Evolutionary conservation across 306 rosid genomes (phyloP).

Genomic region (Cicer judaicum): DNA sequence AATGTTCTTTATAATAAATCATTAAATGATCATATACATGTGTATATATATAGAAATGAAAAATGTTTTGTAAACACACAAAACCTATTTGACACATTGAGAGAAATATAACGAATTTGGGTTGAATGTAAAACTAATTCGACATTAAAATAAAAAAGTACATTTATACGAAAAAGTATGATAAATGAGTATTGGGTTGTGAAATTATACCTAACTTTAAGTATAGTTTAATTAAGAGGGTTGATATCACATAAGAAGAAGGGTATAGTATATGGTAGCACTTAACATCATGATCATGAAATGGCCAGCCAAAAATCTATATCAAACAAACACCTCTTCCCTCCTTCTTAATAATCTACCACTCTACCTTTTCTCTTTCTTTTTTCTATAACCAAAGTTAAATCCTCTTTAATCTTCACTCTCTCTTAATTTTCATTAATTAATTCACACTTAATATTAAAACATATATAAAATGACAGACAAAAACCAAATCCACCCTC

Average conservation of each 20-base stretch:
- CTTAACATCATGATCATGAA: constrained; percentile 10
- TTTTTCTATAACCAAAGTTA: constrained; percentile 3
- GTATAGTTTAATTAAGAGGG: neutral
- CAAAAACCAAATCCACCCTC: constrained; percentile 69
- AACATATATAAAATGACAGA: constrained; percentile 60
- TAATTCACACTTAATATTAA: too few relatives aligned
- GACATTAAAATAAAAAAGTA: too few relatives aligned
- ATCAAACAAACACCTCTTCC: constrained; percentile 22
- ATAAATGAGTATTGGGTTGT: neutral
- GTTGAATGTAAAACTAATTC: too few relatives aligned
- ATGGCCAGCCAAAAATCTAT: neutral
- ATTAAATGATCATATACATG: too few relatives aligned
- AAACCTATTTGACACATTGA: too few relatives aligned
- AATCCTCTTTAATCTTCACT: neutral
- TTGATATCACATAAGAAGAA: neutral
- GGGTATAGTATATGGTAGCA: neutral
- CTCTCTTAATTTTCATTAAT: neutral
- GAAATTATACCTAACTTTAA: constrained; percentile 14
- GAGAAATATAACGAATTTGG: too few relatives aligned
- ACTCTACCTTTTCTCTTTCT: neutral
- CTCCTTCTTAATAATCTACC: neutral
- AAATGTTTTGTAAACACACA: too few relatives aligned
- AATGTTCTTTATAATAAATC: too few relatives aligned
- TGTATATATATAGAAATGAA: too few relatives aligned
- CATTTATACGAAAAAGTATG: neutral